These are phyloP conservation scores for Acacia pycnantha DNA, from an alignment of 331 rosid species.

Conservation along the genomic window DNA sequence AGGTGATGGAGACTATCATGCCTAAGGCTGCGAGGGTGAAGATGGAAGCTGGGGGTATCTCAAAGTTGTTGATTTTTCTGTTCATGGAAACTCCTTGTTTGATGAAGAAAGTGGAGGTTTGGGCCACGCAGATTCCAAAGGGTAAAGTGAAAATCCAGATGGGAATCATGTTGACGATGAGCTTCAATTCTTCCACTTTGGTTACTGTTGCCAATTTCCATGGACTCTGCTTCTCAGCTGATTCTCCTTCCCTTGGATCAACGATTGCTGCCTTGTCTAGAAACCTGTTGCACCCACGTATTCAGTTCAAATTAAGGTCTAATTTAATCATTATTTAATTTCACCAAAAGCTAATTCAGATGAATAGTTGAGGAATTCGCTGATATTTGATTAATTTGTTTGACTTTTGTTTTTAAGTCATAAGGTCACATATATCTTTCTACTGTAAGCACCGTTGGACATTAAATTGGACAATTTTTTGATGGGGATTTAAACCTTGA, in stretches of 20 bases:
- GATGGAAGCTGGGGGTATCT: conserved; percentile 77
- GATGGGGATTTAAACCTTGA: too few species aligned
- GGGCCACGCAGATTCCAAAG: conserved; percentile 74
- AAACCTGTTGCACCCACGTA: conserved; percentile 46
- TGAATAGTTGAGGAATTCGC: too few species aligned
- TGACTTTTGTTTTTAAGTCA: too few species aligned
- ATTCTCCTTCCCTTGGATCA: conserved; percentile 34
- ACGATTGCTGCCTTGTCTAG: conserved; percentile 86
- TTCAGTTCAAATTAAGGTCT: background rate
- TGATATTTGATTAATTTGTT: background rate
- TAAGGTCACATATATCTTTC: too few species aligned
- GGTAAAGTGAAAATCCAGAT: conserved; percentile 82
- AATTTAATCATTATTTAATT: background rate
- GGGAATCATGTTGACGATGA: conserved; percentile 78
- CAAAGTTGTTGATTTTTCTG: conserved; percentile 42
- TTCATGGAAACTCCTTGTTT: conserved; percentile 63
- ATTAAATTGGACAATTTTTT: too few species aligned
- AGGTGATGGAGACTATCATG: conserved; percentile 65
- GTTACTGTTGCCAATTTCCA: conserved; percentile 77
- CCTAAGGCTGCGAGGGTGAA: conserved; percentile 67
- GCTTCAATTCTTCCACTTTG: conserved; percentile 87
- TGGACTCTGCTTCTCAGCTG: conserved; percentile 56
- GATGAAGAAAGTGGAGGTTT: conserved; percentile 82
- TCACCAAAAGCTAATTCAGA: background rate
- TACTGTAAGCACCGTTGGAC: too few species aligned